phyloP scores from a whole-genome alignment of 805 yeast genomes.

The Monosporozyma siamensis region DNA sequence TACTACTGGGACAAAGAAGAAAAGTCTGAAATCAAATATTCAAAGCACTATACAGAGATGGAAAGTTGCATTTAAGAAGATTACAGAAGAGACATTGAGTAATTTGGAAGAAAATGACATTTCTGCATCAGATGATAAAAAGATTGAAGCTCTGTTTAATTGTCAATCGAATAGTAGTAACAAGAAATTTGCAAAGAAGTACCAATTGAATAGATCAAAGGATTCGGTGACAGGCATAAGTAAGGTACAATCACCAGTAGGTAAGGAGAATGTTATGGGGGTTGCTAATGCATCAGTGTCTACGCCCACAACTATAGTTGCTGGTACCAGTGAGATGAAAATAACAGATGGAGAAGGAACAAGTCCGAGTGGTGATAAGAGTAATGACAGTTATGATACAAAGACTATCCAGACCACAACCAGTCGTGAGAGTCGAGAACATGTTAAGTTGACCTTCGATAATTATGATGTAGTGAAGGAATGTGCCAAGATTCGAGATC shows the following conservation, averaged over 20 bases:
- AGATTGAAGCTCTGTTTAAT: constrained; percentile 17
- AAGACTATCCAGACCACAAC: too few species aligned
- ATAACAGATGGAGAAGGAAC: constrained; percentile 14
- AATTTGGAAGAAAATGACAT: constrained; percentile 11
- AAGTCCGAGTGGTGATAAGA: not conserved
- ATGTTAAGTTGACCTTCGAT: constrained; percentile 18
- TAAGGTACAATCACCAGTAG: not conserved
- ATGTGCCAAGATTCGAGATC: constrained; percentile 23
- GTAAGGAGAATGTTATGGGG: not conserved
- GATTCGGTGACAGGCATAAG: not conserved
- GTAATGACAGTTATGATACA: not conserved
- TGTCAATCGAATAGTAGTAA: not conserved
- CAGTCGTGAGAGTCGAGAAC: constrained; percentile 3
- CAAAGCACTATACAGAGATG: constrained; percentile 17
- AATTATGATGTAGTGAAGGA: constrained; percentile 29
- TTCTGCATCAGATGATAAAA: constrained; percentile 12
- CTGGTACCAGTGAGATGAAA: constrained; percentile 14
- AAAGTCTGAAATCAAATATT: constrained; percentile 5
- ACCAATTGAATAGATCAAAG: not conserved
- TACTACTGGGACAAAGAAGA: not conserved
- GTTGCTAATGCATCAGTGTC: not conserved
- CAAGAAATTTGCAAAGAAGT: not conserved
- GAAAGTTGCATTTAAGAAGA: constrained; percentile 14
- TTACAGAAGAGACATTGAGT: constrained; percentile 17
- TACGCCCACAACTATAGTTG: not conserved